These are phyloP conservation scores for Chalara sp. DNA, from an alignment of 2,329 filamentous ascomycete species.

Conservation along the genomic window DNA sequence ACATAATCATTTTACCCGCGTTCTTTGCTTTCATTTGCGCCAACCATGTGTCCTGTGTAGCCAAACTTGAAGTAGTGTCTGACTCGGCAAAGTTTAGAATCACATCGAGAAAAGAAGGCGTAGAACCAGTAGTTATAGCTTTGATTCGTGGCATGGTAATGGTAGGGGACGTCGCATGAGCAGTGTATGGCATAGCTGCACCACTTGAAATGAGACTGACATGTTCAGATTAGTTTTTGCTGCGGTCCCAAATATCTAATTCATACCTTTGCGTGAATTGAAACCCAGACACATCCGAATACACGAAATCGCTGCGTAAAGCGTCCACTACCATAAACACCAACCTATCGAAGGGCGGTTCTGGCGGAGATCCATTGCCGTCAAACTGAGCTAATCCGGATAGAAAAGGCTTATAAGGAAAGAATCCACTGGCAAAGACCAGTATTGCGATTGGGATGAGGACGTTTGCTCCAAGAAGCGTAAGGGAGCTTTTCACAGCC, in stretches of 20 bases:
- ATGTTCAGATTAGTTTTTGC: too few species aligned
- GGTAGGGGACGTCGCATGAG: conserved; percentile 91
- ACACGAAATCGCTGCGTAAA: conserved; percentile 91
- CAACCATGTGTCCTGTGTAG: conserved; percentile 90
- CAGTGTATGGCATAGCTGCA: conserved; percentile 84
- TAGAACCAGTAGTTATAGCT: conserved; percentile 92
- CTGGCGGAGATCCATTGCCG: conserved; percentile 46
- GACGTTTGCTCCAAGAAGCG: conserved; percentile 62
- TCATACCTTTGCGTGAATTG: conserved; percentile 76
- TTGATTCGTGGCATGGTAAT: conserved; percentile 98
- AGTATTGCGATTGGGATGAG: conserved; percentile 69
- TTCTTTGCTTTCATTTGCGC: conserved; percentile 77
- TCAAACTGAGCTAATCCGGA: conserved; percentile 72
- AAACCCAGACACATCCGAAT: conserved; percentile 73
- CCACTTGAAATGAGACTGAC: conserved; percentile 48
- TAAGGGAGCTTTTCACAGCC: conserved; percentile 14
- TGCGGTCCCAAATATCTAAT: background rate
- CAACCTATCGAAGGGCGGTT: conserved; percentile 76
- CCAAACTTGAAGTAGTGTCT: conserved; percentile 82
- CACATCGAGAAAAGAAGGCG: conserved; percentile 95
- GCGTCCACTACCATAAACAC: conserved; percentile 99
- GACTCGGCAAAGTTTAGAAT: conserved; percentile 95
- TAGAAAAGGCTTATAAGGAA: conserved; percentile 93
- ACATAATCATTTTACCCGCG: conserved; percentile 78
- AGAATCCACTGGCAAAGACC: conserved; percentile 85